These are phyloP conservation scores for Tulasnella sp. DNA, from an alignment of 768 basidiomycete genomes.

Conservation along the genomic window DNA sequence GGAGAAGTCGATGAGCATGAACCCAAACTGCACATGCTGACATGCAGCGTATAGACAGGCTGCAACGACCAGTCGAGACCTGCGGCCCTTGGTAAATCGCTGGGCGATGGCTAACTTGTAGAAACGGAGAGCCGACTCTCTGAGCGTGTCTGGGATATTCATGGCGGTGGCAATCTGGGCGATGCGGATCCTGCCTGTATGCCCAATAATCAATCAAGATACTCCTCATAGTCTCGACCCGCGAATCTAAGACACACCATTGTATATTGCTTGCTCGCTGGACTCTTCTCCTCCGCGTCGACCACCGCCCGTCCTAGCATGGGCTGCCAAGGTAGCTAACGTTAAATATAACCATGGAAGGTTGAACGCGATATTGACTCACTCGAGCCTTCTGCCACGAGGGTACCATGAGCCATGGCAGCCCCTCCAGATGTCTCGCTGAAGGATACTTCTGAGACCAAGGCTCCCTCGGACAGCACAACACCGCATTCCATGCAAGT, in stretches of 20 bases:
- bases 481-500: slow-evolving; percentile 81
- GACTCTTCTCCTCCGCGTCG: slow-evolving; percentile 72
- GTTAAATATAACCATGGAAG: neutral
- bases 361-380: slow-evolving; percentile 29
- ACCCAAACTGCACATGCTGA: slow-evolving; percentile 81
- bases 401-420: slow-evolving; percentile 91
- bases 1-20: slow-evolving; percentile 99
- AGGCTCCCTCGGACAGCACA: slow-evolving; percentile 86
- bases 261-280: slow-evolving; percentile 82
- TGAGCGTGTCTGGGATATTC: slow-evolving; percentile 67
- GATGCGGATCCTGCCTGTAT: slow-evolving; percentile 68
- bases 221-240: neutral
- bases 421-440: slow-evolving; percentile 89
- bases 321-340: slow-evolving; percentile 38
- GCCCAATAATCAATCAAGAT: neutral
- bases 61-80: slow-evolving; percentile 86
- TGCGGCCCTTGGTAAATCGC: slow-evolving; percentile 88
- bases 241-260: slow-evolving; percentile 43
- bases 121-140: slow-evolving; percentile 69
- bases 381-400: slow-evolving; percentile 88
- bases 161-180: slow-evolving; percentile 70
- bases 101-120: slow-evolving; percentile 91
- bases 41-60: slow-evolving; percentile 94
- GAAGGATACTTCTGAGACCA: slow-evolving; percentile 89
- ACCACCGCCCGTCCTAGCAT: slow-evolving; percentile 73